Evolutionary conservation across 345 rosid genomes (phyloP).

Genomic region (Pugionium dolabratum): DNA sequence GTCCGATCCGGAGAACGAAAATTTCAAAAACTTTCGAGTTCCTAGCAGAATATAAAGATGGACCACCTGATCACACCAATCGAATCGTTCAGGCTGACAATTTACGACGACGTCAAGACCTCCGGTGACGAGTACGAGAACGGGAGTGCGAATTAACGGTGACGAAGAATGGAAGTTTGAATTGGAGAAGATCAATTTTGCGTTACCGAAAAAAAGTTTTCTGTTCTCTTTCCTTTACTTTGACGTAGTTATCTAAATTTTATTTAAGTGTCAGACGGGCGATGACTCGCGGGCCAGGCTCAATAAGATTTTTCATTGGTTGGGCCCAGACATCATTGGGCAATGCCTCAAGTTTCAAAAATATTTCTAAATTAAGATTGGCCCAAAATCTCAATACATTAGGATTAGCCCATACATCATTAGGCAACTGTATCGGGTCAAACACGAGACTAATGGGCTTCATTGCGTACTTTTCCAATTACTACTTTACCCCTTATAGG

Average conservation of each 20-base stretch:
- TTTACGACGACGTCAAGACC: constrained; percentile 23
- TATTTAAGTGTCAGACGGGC: no score
- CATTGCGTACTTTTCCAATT: not conserved
- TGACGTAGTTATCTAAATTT: constrained; percentile 10
- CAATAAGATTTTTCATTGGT: no score
- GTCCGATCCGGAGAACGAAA: constrained; percentile 5
- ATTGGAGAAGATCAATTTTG: constrained; percentile 22
- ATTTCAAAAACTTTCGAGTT: not conserved
- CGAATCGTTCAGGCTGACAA: constrained; percentile 20
- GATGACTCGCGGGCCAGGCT: no score
- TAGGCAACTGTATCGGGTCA: no score
- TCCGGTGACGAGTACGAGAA: constrained; percentile 13
- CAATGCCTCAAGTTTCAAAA: no score
- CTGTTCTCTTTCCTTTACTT: constrained; percentile 4
- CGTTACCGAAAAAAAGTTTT: constrained; percentile 14
- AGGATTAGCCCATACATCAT: no score
- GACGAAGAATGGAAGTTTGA: constrained; percentile 27
- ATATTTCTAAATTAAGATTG: no score
- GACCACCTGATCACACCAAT: constrained; percentile 27
- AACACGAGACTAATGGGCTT: not conserved
- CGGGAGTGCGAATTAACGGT: constrained; percentile 21
- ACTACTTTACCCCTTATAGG: not conserved
- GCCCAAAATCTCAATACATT: no score
- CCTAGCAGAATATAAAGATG: not conserved
- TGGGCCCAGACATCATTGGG: no score